phyloP scores from a whole-genome alignment of 1,139 yeast genomes.

The Pichia sp. region DNA sequence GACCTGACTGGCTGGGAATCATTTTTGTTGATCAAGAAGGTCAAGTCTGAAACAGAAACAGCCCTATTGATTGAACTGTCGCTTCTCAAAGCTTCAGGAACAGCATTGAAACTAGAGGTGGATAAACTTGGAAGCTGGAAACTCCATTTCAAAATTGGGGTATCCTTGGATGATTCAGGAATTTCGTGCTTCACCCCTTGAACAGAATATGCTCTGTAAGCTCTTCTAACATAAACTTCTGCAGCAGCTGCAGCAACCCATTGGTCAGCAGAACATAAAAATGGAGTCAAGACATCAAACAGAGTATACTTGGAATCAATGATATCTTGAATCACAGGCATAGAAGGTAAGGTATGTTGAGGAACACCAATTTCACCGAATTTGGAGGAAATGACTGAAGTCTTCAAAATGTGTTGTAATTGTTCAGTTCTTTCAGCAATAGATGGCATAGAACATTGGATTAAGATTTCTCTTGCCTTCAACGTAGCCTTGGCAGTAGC shows the following conservation, averaged over 20 bases:
- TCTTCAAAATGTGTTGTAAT: conserved; percentile 88
- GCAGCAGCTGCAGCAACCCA: conserved; percentile 95
- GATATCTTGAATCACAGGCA: conserved; percentile 78
- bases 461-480: conserved; percentile 92
- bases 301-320: conserved; percentile 95
- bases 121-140: conserved; percentile 78
- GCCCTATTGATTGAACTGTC: conserved; percentile 64
- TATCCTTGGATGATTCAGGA: conserved; percentile 39
- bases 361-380: conserved; percentile 78
- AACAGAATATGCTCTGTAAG: conserved; percentile 92
- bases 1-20: conserved; percentile 64
- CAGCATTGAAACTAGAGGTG: conserved; percentile 64
- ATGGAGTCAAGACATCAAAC: conserved; percentile 91
- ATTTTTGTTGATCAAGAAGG: conserved; percentile 70
- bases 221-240: conserved; percentile 93
- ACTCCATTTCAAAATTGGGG: conserved; percentile 75
- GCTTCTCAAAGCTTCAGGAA: conserved; percentile 48
- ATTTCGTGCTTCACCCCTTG: conserved; percentile 66
- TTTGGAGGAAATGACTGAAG: conserved; percentile 83
- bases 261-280: conserved; percentile 76
- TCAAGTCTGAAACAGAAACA: conserved; percentile 86
- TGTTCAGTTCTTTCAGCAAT: conserved; percentile 95
- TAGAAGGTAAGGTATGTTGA: conserved; percentile 77
- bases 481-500: conserved; percentile 92
- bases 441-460: conserved; percentile 95